Evolutionary conservation across 2,329 filamentous ascomycete genomes (phyloP).

Genomic region (Pestalotiopsis sp.): DNA sequence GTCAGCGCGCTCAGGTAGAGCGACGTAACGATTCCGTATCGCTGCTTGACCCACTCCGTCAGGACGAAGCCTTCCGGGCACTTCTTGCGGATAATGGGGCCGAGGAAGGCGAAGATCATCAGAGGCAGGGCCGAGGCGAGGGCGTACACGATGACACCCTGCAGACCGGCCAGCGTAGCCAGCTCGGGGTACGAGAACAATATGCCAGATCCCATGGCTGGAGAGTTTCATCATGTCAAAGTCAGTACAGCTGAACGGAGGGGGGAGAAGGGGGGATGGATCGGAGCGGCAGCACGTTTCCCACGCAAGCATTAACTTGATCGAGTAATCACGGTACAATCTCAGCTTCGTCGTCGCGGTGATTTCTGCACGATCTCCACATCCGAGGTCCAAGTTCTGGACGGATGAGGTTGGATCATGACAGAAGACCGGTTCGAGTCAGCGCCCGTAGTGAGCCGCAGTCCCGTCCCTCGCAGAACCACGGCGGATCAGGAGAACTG

Average conservation of each 20-base stretch:
- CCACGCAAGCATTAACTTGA: slow-evolving; percentile 99
- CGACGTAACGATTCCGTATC: slow-evolving; percentile 71
- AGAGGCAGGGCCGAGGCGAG: slow-evolving; percentile 73
- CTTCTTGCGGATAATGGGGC: slow-evolving; percentile 76
- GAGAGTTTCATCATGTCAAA: slow-evolving; percentile 42
- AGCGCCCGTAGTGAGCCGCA: slow-evolving; percentile 86
- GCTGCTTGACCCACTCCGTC: slow-evolving; percentile 81
- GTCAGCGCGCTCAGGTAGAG: slow-evolving; percentile 79
- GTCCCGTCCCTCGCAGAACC: slow-evolving; percentile 34
- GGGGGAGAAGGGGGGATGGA: slow-evolving; percentile 34
- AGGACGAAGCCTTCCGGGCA: slow-evolving; percentile 84
- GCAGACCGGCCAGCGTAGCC: slow-evolving; percentile 76
- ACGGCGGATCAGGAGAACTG: slow-evolving; percentile 3
- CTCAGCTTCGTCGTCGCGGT: slow-evolving; percentile 74
- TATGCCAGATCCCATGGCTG: slow-evolving; percentile 83
- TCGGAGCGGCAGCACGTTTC: slow-evolving; percentile 92
- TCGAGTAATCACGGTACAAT: slow-evolving; percentile 96
- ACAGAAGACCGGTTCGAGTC: slow-evolving; percentile 53
- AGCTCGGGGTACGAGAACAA: slow-evolving; percentile 83
- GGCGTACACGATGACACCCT: slow-evolving; percentile 78
- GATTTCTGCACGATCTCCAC: slow-evolving; percentile 23
- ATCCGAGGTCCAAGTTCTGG: slow-evolving; percentile 15
- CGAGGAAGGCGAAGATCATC: slow-evolving; percentile 73
- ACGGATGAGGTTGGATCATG: slow-evolving; percentile 54
- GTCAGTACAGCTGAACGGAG: slow-evolving; percentile 36